Base-by-base conservation (phyloP, 2,329 filamentous ascomycete genomes). In the Dothidotthia symphoricarpi region DNA sequence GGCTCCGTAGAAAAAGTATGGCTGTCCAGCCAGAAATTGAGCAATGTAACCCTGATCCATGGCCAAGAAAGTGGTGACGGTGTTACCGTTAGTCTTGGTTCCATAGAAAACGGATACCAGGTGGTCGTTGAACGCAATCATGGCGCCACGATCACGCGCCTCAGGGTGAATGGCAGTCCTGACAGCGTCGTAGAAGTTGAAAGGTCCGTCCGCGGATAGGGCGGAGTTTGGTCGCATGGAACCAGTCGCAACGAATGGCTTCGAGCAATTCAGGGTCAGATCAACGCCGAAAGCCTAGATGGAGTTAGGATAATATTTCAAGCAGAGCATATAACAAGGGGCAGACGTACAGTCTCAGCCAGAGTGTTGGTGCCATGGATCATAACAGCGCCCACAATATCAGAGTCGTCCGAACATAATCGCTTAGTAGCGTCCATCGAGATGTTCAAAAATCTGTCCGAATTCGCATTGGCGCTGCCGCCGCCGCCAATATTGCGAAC, bases 301-400 rank as follows among this genome's bases (percentile, higher is more conserved):
- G n/a, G n/a, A n/a, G n/a, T n/a, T n/a, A n/a, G n/a, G n/a, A n/a
- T n/a, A n/a, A n/a, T n/a, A n/a, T n/a, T n/a, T n/a, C n/a, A n/a
- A n/a, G n/a, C n/a, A n/a, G n/a, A n/a, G n/a, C n/a, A n/a, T n/a
- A n/a, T n/a, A n/a, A n/a, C n/a, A n/a, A n/a, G n/a, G n/a, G n/a
- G n/a, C n/a, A n/a, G n/a, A n/a, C n/a, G n/a, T n/a, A n/a, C n/a
- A 0, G 58, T 61, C 36, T 61, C 58, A 30, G 60, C 58, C 19
- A 61, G 46, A 0, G 57, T 58, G 17, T 61, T 61, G 0, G 57
- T 61, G 10, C 57, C 57, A 28, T 61, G 57, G 1, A 57, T 61
- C 33, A 48, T 61, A 12, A 61, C 45, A 0, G 57, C 57, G 8
- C 58, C 58, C 8, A 41, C 48, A 5, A 61, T 61, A 19, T 61